Conservation (phyloP, 2,329 filamentous ascomycete genomes). For the Pestalotiopsis sp. region DNA sequence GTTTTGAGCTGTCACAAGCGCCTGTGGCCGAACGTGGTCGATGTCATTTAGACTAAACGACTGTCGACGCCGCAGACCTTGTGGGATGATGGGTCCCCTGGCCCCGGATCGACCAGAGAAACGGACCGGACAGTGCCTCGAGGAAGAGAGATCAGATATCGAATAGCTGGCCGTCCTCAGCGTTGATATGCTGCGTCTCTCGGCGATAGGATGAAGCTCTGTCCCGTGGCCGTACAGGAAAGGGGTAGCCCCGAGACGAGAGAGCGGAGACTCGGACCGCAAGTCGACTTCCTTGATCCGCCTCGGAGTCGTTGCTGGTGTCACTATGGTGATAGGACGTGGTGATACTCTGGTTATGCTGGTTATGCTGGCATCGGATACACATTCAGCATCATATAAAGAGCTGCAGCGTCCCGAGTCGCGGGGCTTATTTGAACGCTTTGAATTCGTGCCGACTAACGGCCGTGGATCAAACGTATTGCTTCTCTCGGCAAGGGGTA, state of each 20-base stretch:
- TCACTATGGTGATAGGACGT: conserved; percentile 15
- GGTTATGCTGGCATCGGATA: conserved; percentile 25
- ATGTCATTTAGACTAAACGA: conserved; percentile 38
- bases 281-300: conserved; percentile 20
- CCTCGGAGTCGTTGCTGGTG: conserved; percentile 13
- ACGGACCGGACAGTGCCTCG: conserved; percentile 20
- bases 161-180: conserved; percentile 28
- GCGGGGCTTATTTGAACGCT: conserved; percentile 37
- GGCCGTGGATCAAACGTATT: conserved; percentile 14
- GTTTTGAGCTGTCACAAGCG: not conserved
- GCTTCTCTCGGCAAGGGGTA: conserved; percentile 18
- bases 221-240: conserved; percentile 43
- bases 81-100: not conserved
- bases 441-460: conserved; percentile 28
- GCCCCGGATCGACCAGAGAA: not conserved
- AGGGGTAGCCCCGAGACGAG: conserved; percentile 25
- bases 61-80: conserved; percentile 27
- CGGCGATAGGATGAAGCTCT: conserved; percentile 39
- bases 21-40: not conserved
- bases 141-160: conserved; percentile 29
- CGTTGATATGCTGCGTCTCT: conserved; percentile 39
- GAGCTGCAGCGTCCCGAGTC: conserved; percentile 36
- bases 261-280: conserved; percentile 30
- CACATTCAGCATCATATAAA: conserved; percentile 37
- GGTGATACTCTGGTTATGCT: conserved; percentile 1